Conservation (phyloP, 2,329 filamentous ascomycete genomes). For the Cryphonectria naterciae region DNA sequence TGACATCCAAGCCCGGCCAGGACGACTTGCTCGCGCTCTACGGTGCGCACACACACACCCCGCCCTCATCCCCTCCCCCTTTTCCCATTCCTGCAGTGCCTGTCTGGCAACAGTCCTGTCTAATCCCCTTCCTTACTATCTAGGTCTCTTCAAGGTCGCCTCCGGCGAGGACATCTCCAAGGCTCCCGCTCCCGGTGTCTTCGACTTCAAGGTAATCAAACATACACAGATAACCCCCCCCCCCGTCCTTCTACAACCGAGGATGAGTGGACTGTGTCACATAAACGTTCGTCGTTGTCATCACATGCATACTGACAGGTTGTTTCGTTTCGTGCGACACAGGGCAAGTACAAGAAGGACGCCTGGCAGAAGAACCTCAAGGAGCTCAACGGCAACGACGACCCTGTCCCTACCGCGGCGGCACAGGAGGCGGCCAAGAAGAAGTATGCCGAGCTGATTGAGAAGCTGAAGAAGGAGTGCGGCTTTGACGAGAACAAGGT, state of each 20-base stretch:
- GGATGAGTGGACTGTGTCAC: neutral
- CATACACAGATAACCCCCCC: slow-evolving; percentile 15
- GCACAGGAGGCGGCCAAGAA: slow-evolving; percentile 71
- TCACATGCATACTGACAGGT: slow-evolving; percentile 6
- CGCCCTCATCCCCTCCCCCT: no score
- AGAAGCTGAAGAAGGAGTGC: slow-evolving; percentile 71
- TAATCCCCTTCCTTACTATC: neutral
- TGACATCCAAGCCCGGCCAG: slow-evolving; percentile 66
- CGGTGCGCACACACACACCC: slow-evolving; percentile 46
- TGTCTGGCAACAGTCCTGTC: neutral
- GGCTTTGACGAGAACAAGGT: slow-evolving; percentile 68
- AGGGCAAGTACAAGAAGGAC: slow-evolving; percentile 81
- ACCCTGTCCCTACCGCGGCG: slow-evolving; percentile 43
- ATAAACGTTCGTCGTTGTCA: slow-evolving; percentile 9
- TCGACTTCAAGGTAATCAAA: slow-evolving; percentile 67
- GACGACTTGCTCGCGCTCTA: slow-evolving; percentile 68
- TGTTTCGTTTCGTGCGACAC: slow-evolving; percentile 7
- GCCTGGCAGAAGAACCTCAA: slow-evolving; percentile 76
- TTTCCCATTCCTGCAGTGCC: neutral
- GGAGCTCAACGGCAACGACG: slow-evolving; percentile 39
- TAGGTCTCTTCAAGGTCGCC: slow-evolving; percentile 63
- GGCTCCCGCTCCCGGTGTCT: slow-evolving; percentile 67
- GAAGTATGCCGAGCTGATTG: slow-evolving; percentile 74
- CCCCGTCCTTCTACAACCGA: neutral
- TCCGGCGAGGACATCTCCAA: slow-evolving; percentile 59